A percentile compares a stretch with the other conserved stretches of the same genome.
These are phyloP conservation scores for Blastobotrys peoriensis DNA, from an alignment of 805 yeast genomes.

Conservation along the genomic window DNA sequence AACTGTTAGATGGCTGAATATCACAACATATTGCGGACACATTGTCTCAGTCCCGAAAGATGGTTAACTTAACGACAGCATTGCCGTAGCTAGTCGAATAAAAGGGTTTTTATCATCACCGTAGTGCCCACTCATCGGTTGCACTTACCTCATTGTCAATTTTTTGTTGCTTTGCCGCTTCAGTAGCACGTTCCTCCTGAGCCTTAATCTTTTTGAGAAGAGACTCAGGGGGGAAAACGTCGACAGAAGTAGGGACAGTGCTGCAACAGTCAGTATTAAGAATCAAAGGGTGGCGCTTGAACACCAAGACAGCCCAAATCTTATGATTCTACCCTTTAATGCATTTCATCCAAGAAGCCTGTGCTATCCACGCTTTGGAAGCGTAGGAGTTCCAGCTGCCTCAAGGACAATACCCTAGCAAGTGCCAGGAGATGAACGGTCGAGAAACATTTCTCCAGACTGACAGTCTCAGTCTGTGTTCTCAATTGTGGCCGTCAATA, in stretches of 20 bases:
- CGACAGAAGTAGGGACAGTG: slow-evolving; percentile 35
- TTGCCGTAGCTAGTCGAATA: slow-evolving; percentile 60
- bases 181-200: slow-evolving; percentile 42
- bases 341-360: slow-evolving; percentile 11
- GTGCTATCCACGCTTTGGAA: no score
- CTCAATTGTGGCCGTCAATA: background rate
- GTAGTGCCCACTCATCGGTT: no score
- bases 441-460: background rate
- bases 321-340: slow-evolving; percentile 5
- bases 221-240: slow-evolving; percentile 45
- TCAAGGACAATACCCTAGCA: background rate
- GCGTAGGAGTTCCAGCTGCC: no score
- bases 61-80: slow-evolving; percentile 74
- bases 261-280: slow-evolving; percentile 33
- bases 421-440: background rate
- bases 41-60: slow-evolving; percentile 72
- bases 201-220: slow-evolving; percentile 52
- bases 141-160: slow-evolving; percentile 10
- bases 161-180: slow-evolving; percentile 27
- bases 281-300: background rate
- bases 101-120: slow-evolving; percentile 46
- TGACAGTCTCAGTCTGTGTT: background rate
- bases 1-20: background rate
- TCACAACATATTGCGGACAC: background rate
- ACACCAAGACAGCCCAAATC: slow-evolving; percentile 3